Percentiles rank a stretch among this genome's conserved stretches.
phyloP scores from a whole-genome alignment of 352 stramenopile species.

The Phytophthora syringae region DNA sequence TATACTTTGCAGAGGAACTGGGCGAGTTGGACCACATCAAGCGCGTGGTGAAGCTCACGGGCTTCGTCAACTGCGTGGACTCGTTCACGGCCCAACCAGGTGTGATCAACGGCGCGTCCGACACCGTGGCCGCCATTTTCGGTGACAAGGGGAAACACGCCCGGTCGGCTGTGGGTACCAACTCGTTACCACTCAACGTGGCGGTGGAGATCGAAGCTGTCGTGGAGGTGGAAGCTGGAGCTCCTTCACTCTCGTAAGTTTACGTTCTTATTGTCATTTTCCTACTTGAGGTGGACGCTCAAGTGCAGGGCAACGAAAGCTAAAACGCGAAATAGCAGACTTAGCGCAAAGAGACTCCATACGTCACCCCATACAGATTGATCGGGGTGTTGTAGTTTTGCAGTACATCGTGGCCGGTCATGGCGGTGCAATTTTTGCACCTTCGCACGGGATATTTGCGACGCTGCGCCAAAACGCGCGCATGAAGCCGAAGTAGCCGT shows the following conservation, averaged over 20 bases:
- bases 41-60: constrained; percentile 94
- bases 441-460: constrained; percentile 30
- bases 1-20: constrained; percentile 55
- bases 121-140: constrained; percentile 91
- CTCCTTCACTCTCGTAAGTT: constrained; percentile 35
- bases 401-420: constrained; percentile 48
- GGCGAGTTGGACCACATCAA: constrained; percentile 93
- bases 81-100: constrained; percentile 89
- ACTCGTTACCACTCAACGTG: constrained; percentile 94
- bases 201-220: constrained; percentile 97
- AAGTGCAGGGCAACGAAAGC: constrained; percentile 42
- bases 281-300: constrained; percentile 27
- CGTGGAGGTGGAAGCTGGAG: constrained; percentile 87
- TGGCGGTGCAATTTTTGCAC: constrained; percentile 31
- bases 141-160: constrained; percentile 87
- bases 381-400: constrained; percentile 39
- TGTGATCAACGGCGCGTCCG: constrained; percentile 95
- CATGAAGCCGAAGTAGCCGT: constrained; percentile 56
- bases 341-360: constrained; percentile 42
- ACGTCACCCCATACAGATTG: constrained; percentile 40
- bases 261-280: constrained; percentile 12
- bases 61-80: constrained; percentile 95
- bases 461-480: constrained; percentile 46
- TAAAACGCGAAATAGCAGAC: constrained; percentile 46
- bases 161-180: constrained; percentile 95